phyloP scores from a whole-genome alignment of 2,329 filamentous ascomycete genomes.

The Ophiocordyceps polyrhachis-furcata region DNA sequence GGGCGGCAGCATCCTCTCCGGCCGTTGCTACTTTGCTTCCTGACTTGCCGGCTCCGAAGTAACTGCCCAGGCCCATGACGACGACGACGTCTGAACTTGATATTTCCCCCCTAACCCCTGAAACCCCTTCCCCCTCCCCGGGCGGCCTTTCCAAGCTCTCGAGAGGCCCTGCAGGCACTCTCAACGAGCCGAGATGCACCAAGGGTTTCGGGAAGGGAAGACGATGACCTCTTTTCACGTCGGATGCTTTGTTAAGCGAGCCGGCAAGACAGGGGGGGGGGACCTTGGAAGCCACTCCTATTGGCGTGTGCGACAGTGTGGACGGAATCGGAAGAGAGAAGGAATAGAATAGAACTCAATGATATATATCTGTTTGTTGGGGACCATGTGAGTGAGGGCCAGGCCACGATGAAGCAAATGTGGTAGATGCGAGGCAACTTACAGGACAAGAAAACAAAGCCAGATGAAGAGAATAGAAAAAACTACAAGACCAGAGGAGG shows the following conservation, averaged over 20 bases:
- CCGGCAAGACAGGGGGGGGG: neutral
- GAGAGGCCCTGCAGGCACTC: neutral
- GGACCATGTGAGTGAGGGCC: neutral
- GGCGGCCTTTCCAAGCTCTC: no score
- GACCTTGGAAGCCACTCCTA: neutral
- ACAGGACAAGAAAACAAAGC: neutral
- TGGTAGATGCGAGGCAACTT: no score
- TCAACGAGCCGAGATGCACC: no score
- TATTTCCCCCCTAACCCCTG: no score
- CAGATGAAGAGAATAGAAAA: neutral
- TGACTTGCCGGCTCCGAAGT: constrained; percentile 33
- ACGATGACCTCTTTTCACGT: no score
- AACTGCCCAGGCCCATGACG: constrained; percentile 41
- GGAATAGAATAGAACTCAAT: no score
- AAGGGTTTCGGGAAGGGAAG: no score
- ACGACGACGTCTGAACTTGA: neutral
- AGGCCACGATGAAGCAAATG: neutral
- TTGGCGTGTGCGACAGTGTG: neutral
- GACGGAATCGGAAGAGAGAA: neutral
- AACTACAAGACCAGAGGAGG: neutral
- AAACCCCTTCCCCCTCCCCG: no score
- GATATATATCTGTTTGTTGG: neutral
- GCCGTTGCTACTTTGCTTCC: constrained; percentile 4
- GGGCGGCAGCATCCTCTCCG: constrained; percentile 5
- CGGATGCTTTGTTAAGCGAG: neutral